Percentiles rank a stretch among this genome's conserved stretches.
Conservation (phyloP, 495 filamentous ascomycete species). For the Aspergillus indologenus region DNA sequence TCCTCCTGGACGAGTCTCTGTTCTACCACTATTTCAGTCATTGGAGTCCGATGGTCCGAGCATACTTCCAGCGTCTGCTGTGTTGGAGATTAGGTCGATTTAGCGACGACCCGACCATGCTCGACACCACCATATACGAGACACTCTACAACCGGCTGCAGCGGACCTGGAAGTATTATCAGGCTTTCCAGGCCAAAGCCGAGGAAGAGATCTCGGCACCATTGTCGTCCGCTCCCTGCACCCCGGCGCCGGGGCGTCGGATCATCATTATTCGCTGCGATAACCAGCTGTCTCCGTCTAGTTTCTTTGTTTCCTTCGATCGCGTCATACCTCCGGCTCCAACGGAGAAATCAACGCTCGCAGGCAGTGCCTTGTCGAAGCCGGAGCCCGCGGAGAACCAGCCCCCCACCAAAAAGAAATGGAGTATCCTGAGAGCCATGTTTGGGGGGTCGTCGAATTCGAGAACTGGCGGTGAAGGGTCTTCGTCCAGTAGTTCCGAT, state of each 20-base stretch:
- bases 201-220: conserved; percentile 54
- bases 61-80: conserved; percentile 89
- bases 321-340: conserved; percentile 48
- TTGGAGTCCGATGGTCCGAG: conserved; percentile 98
- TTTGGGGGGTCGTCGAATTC: conserved; percentile 41
- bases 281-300: conserved; percentile 54
- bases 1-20: conserved; percentile 72
- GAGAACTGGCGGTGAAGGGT: conserved; percentile 27
- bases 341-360: conserved; percentile 38
- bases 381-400: conserved; percentile 25
- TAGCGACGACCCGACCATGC: conserved; percentile 60
- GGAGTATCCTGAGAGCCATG: conserved; percentile 68
- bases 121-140: conserved; percentile 67
- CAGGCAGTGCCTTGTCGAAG: conserved; percentile 37
- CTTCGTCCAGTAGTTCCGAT: conserved; percentile 38
- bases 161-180: conserved; percentile 74
- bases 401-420: conserved; percentile 55
- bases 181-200: conserved; percentile 61
- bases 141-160: conserved; percentile 66
- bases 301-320: conserved; percentile 64
- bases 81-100: conserved; percentile 90
- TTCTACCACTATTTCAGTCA: conserved; percentile 90
- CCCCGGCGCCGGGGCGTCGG: conserved; percentile 84
- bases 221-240: conserved; percentile 74
- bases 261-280: conserved; percentile 93